Evolutionary conservation across 73 alveolate species (phyloP), one percentile per base, ranked within the genome.

Genomic region (Loxodes magnus): DNA sequence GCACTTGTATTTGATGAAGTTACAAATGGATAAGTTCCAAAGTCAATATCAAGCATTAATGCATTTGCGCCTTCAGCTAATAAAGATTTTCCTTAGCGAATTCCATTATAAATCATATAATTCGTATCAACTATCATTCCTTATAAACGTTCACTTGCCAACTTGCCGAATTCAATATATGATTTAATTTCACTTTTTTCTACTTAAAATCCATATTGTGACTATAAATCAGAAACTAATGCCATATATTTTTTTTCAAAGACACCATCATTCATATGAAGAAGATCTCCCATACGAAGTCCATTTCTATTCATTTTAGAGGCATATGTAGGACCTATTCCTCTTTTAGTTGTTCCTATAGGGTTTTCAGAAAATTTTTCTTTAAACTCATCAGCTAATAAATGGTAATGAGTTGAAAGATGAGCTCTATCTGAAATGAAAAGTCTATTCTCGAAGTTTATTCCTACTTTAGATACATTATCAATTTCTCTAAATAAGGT

Each of bases 51-150:
- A 21, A 91, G 79, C 94, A 91, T 79, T 0, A 90, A 62, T 6
- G 97, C 98, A 60, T 91, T 88, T 38, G 98, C 98, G 20, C 98
- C 98, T 65, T 79, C 95, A 3, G 86, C 85, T 12, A 86, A 38
- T 5, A 86, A 61, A 43, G 84, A 71, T 54, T 76, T 69, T 3
- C 66, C 71, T 7, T 28, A 28, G 30, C 60, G 28, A 1, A 77
- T 12, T 7, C 80, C 87, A 17, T 82, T 48, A 44, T 65, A 27
- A 26, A 86, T 12, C 25, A 64, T 43, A 5, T 65, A 38, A 14
- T 68, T 55, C 0, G 97, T 70, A 50, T 86, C 93, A 17, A 58
- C 61, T 31, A 86, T 77, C 94, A 82, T 86, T n/a, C n/a, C n/a
- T n/a, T n/a, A n/a, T n/a, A n/a, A n/a, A n/a, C n/a, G n/a, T n/a